Evolutionary conservation across 2,329 filamentous ascomycete genomes (phyloP), one percentile per base, ranked within the genome.

Genomic region (Sporothrix curviconia): DNA sequence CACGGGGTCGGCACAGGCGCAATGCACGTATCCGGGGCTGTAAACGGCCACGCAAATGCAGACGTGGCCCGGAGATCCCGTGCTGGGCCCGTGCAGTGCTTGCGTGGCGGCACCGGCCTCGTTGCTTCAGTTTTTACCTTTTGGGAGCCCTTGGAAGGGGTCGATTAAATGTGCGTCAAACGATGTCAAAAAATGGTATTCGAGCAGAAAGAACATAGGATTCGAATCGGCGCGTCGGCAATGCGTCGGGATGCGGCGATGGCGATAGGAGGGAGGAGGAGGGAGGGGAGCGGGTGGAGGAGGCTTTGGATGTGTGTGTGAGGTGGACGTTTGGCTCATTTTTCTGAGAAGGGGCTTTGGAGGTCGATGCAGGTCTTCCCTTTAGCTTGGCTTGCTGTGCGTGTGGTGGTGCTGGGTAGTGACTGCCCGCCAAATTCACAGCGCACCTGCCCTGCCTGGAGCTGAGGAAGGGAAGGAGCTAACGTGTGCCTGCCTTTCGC

Each of bases 321-420:
- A 36, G 36, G 46, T 32, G 34, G 36, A 56, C 32, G 58, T 55
- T 25, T 57, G 58, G 49, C 43, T 54, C 30, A 44, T 59, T 59
- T 59, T 59, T 59, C 49, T 24, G 54, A 34, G 40, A 56, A 53
- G 54, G 53, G 53, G 54, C 25, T 17, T 42, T 47, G 12, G 7
- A 47, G 47, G 53, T 56, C 40, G 57, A 59, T 56, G 53, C 53
- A 52, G 39, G 32, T 30, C 39, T 32, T 49, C 30, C 17, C 46
- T 49, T 36, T 14, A 28, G 50, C 37, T 19, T 47, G 42, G 43
- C 43, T 36, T 12, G 40, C n/a, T n/a, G n/a, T n/a, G n/a, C n/a
- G n/a, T n/a, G 28, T 40, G 19, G 25, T 36, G 43, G 17, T 36
- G 52, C 19, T 36, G 34, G 22, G 49, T 51, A 22, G 34, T 39